A percentile compares a stretch with the other conserved stretches of the same genome.
These are phyloP conservation scores for Citrus glauca DNA, from an alignment of 345 rosid species.

Conservation along the genomic window DNA sequence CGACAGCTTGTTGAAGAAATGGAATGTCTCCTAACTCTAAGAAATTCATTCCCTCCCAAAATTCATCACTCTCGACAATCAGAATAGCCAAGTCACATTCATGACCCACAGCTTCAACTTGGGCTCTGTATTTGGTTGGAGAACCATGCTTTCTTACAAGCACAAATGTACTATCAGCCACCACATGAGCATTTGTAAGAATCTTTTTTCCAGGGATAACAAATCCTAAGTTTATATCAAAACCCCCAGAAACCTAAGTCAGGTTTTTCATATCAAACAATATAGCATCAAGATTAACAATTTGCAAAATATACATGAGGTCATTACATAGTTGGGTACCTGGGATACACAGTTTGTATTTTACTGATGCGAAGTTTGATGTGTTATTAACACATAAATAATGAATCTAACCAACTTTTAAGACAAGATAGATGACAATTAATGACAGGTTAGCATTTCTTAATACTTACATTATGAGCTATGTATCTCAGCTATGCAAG, in stretches of 20 bases:
- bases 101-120: slow-evolving; percentile 72
- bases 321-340: too few species aligned
- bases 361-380: too few species aligned
- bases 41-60: slow-evolving; percentile 53
- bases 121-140: slow-evolving; percentile 61
- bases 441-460: neutral
- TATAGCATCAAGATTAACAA: too few species aligned
- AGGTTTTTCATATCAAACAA: neutral
- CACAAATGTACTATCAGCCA: slow-evolving; percentile 81
- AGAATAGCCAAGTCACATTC: slow-evolving; percentile 86
- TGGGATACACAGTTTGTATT: too few species aligned
- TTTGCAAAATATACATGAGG: too few species aligned
- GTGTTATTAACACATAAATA: too few species aligned
- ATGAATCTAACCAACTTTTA: too few species aligned
- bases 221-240: slow-evolving; percentile 36
- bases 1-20: slow-evolving; percentile 65
- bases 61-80: slow-evolving; percentile 60
- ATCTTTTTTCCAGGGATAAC: slow-evolving; percentile 62
- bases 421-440: neutral
- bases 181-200: slow-evolving; percentile 87
- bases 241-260: neutral
- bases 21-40: slow-evolving; percentile 84
- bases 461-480: neutral
- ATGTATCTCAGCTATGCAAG: too few species aligned
- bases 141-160: slow-evolving; percentile 84